Evolutionary conservation across 352 stramenopile genomes (phyloP).

Genomic region (Albugo candida): DNA sequence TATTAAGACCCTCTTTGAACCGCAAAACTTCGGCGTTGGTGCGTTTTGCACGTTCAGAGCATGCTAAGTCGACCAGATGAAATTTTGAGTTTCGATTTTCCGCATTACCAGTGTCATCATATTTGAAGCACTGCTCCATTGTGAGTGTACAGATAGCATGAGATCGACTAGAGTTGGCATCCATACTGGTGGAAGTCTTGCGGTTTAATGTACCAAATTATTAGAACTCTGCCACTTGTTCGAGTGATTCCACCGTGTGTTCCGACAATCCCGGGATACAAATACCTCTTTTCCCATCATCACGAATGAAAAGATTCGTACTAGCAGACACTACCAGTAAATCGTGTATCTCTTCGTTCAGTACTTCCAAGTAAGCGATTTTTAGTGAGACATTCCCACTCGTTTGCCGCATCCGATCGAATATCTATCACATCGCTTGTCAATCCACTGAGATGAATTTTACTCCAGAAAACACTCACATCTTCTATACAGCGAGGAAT

Average conservation of each 20-base stretch:
- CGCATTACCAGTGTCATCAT: constrained; percentile 4
- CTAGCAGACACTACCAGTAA: constrained; percentile 32
- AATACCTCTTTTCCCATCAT: constrained; percentile 80
- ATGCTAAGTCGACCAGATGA: constrained; percentile 52
- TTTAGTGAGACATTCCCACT: constrained; percentile 15
- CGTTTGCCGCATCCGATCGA: too few relatives aligned
- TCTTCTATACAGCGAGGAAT: constrained; percentile 58
- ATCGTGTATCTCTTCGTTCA: constrained; percentile 95
- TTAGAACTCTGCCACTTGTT: constrained; percentile 23
- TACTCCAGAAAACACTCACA: constrained; percentile 24
- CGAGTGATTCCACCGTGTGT: constrained; percentile 33
- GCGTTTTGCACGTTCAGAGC: constrained; percentile 37
- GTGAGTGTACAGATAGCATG: constrained; percentile 80
- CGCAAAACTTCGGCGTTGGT: constrained; percentile 29
- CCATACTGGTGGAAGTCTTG: constrained; percentile 55
- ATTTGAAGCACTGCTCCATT: constrained; percentile 44
- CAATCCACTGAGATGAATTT: constrained; percentile 1
- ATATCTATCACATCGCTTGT: too few relatives aligned
- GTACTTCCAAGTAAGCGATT: constrained; percentile 64
- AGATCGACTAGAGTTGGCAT: constrained; percentile 57
- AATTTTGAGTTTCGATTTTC: constrained; percentile 71
- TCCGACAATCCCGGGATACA: constrained; percentile 71
- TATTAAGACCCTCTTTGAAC: constrained; percentile 32
- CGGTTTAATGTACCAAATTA: constrained; percentile 21
- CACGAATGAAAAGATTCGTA: constrained; percentile 47